Conservation (phyloP, 1,284 basidiomycete species). For the Coriolopsis trogii region DNA sequence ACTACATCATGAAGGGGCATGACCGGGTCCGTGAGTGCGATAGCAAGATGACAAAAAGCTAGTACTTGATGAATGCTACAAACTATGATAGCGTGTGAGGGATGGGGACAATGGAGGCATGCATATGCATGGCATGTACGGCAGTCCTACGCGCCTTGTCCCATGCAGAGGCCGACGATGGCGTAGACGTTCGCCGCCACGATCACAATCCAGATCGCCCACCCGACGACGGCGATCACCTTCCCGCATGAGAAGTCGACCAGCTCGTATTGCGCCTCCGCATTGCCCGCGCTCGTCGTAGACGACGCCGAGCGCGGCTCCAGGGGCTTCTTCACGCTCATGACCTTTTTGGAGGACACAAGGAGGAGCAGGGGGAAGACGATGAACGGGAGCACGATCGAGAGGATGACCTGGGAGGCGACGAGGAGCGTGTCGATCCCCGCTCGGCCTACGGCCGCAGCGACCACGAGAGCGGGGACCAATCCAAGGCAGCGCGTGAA, state of each 20-base stretch:
- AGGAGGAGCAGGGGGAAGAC: constrained; percentile 80
- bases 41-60: constrained; percentile 1
- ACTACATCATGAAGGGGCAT: neutral
- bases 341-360: constrained; percentile 70
- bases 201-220: constrained; percentile 64
- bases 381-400: constrained; percentile 89
- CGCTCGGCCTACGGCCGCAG: constrained; percentile 69
- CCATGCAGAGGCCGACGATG: constrained; percentile 51
- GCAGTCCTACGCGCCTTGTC: constrained; percentile 24
- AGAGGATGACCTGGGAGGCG: constrained; percentile 86
- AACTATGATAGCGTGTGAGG: neutral
- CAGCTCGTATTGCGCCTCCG: constrained; percentile 33
- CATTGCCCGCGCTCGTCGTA: constrained; percentile 4
- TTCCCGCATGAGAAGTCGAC: constrained; percentile 68
- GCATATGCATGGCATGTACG: too few relatives aligned
- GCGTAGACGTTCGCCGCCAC: constrained; percentile 73
- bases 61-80: neutral
- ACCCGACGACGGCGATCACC: constrained; percentile 56
- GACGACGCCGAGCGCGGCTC: neutral
- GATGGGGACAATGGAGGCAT: neutral
- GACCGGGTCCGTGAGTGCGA: constrained; percentile 3
- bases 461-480: constrained; percentile 85
- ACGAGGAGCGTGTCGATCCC: constrained; percentile 88
- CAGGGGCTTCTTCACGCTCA: constrained; percentile 54
- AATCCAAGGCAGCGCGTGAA: constrained; percentile 86